phyloP scores from a whole-genome alignment of 768 basidiomycete species.

The Boletus rex-veris region DNA sequence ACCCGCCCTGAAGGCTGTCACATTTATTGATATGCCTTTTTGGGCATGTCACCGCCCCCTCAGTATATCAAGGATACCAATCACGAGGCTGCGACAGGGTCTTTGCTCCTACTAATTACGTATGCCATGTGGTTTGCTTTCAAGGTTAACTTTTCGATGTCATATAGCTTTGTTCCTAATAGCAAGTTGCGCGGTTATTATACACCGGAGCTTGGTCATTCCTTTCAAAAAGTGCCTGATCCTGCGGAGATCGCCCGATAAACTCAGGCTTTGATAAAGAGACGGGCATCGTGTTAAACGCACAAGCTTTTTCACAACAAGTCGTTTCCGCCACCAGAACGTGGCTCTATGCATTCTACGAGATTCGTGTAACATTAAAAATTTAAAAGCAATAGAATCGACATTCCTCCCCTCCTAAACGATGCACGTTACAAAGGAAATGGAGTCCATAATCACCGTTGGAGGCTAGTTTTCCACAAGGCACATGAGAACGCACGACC shows the following conservation, averaged over 20 bases:
- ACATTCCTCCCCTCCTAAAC: constrained; percentile 1
- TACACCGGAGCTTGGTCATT: constrained; percentile 10
- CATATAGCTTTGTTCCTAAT: constrained; percentile 4
- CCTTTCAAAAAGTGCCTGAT: constrained; percentile 19
- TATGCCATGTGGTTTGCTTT: constrained; percentile 12
- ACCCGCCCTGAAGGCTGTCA: constrained; percentile 10
- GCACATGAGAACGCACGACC: constrained; percentile 19
- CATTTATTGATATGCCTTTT: constrained; percentile 18
- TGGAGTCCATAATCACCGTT: constrained; percentile 17
- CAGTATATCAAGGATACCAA: constrained; percentile 3
- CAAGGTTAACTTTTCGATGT: constrained; percentile 30
- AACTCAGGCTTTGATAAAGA: constrained; percentile 13
- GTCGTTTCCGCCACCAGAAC: neutral
- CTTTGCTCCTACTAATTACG: constrained; percentile 18
- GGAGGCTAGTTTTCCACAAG: constrained; percentile 8
- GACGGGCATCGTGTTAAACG: neutral
- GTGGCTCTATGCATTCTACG: constrained; percentile 6
- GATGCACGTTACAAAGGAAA: constrained; percentile 16
- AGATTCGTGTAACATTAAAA: constrained; percentile 11
- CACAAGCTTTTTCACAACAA: constrained; percentile 1
- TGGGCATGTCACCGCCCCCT: constrained; percentile 1
- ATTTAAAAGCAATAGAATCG: constrained; percentile 5
- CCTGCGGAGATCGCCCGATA: constrained; percentile 28
- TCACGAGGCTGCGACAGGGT: constrained; percentile 23
- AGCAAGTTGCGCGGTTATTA: constrained; percentile 14